phyloP scores from a whole-genome alignment of 140 eudicot species.

The Ambrosia hybrid region DNA sequence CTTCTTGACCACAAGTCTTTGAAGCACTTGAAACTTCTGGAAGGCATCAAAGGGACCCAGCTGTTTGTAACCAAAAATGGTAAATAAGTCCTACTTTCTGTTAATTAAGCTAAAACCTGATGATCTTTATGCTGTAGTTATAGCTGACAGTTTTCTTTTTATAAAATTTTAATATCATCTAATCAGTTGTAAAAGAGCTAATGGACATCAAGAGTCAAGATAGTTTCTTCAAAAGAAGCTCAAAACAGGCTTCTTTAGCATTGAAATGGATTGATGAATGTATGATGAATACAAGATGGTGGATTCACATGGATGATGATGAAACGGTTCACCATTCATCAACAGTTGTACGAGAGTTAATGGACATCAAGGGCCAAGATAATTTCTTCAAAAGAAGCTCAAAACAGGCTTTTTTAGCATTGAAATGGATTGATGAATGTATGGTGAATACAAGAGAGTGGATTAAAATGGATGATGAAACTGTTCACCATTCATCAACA shows the following conservation, averaged over 20 bases:
- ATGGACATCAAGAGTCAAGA: constrained; percentile 58
- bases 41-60: constrained; percentile 77
- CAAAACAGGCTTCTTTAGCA: constrained; percentile 57
- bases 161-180: constrained; percentile 19
- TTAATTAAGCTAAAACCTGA: constrained; percentile 2
- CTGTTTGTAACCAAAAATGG: constrained; percentile 78
- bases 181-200: constrained; percentile 73
- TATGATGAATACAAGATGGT: constrained; percentile 54
- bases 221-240: constrained; percentile 49
- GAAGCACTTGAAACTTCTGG: constrained; percentile 71
- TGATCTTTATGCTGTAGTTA: neutral
- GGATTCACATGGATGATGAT: constrained; percentile 70
- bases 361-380: constrained; percentile 54
- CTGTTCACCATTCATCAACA: constrained; percentile 45
- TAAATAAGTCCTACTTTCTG: constrained; percentile 28
- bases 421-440: constrained; percentile 79
- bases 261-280: constrained; percentile 80
- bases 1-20: constrained; percentile 67
- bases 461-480: constrained; percentile 66
- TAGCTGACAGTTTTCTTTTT: constrained; percentile 19
- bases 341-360: constrained; percentile 67
- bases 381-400: constrained; percentile 50
- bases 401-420: constrained; percentile 56
- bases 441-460: constrained; percentile 61
- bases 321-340: constrained; percentile 45